Evolutionary conservation across 768 basidiomycete genomes (phyloP), one percentile per base, ranked within the genome.

Genomic region (Zangia roseola): DNA sequence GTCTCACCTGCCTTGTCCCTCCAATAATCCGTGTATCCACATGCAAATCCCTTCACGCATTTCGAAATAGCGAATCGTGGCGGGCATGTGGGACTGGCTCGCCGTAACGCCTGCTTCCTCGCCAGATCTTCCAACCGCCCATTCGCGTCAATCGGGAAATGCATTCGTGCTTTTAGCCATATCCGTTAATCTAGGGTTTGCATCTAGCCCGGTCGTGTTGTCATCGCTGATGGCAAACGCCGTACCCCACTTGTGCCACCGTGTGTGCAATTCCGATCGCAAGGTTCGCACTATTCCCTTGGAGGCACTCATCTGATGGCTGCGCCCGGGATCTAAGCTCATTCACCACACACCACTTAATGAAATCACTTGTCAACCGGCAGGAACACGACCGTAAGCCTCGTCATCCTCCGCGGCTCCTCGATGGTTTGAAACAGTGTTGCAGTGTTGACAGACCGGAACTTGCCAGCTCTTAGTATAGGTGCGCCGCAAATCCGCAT

Each of bases 141-240:
- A 54, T 54, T 41, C 34, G 36, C 21, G 47, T 57, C 47, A 62
- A 67, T 64, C 50, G 45, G 64, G 67, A 54, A 64, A 49, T 58
- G 19, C 35, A 38, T 36, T 47, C 39, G 61, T 54, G 44, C 47
- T 47, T 50, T 64, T 62, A 28, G 47, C 55, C 52, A 64, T 43
- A 59, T 67, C 67, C 64, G 61, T 56, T 59, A 49, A 52, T 56
- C 67, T 65, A 64, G 62, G 62, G 64, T 67, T 64, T 50, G 51
- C 45, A 33, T 41, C 52, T 23, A 38, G 47, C 8, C 54, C 37
- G 37, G 16, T 31, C 20, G 46, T 48, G 54, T 25, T 49, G 50
- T 56, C 54, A 51, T 53, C 41, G 39, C 7, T 52, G 51, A 56
- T 64, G 62, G 49, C 39, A 53, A 53, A 55, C 45, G 47, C 50